Evolutionary conservation across 805 yeast species (phyloP).

Genomic region (Kodamaea laetipori): DNA sequence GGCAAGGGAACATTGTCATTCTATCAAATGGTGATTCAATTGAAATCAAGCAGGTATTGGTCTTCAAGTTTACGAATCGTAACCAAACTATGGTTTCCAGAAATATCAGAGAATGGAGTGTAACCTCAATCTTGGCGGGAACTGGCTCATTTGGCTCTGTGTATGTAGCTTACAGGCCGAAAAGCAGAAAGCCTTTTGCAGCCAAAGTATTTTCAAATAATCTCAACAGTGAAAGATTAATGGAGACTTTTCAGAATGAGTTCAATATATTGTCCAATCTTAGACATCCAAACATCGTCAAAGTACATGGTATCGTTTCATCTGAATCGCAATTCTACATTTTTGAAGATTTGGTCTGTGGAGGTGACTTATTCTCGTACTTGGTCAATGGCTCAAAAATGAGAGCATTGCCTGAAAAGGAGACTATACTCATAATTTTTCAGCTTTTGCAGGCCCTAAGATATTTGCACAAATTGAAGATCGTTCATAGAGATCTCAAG

Average conservation of each 20-base stretch:
- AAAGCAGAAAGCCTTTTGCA: conserved; percentile 42
- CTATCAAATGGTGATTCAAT: conserved; percentile 43
- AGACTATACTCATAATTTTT: conserved; percentile 51
- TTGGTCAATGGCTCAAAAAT: conserved; percentile 44
- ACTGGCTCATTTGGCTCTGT: conserved; percentile 63
- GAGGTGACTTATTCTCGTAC: conserved; percentile 62
- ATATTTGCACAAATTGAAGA: conserved; percentile 50
- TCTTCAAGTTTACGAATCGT: not conserved
- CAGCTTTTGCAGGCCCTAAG: conserved; percentile 59
- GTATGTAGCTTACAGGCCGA: conserved; percentile 31
- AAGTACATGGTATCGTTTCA: conserved; percentile 38
- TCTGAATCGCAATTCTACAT: conserved; percentile 38
- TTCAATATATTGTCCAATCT: not conserved
- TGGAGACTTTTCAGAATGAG: conserved; percentile 4
- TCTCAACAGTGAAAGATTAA: not conserved
- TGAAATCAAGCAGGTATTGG: conserved; percentile 26
- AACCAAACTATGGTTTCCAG: not conserved
- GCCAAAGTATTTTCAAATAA: conserved; percentile 45
- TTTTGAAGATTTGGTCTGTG: conserved; percentile 52
- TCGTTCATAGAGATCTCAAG: conserved; percentile 53
- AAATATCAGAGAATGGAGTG: not conserved
- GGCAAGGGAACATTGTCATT: conserved; percentile 33
- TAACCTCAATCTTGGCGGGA: conserved; percentile 40
- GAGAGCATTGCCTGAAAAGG: conserved; percentile 45
- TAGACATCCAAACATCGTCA: conserved; percentile 49